Evolutionary conservation across 768 basidiomycete species (phyloP), one percentile per base, ranked within the genome.

Genomic region (Daedaleopsis sinensis): DNA sequence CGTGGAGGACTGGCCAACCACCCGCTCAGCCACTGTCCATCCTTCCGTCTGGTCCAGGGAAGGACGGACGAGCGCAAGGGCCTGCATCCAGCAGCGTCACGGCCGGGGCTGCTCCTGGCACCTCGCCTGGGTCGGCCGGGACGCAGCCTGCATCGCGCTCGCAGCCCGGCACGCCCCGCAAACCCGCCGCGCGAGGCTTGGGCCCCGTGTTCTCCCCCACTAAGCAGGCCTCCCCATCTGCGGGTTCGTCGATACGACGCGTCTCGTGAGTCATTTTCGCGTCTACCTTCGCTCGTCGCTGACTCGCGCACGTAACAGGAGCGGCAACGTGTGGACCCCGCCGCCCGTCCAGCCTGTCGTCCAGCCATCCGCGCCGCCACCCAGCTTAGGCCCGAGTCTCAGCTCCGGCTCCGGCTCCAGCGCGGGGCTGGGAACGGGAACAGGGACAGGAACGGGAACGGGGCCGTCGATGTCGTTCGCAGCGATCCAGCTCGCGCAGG

Each of bases 401-500:
- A 32, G 27, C 27, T 32, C 27, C n/a, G n/a, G n/a, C 27, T 32
- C 27, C 27, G 27, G 27, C 27, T 32, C 27, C 7, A 32, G 27
- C 27, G 27, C 27, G 27, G 27, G 27, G 27, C 27, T 7, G 27
- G 7, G 27, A 3, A 3, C 3, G 7, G 27, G 27, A 7, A 3
- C 27, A 32, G 7, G 27, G 27, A 7, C 27, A 32, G 27, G n/a
- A n/a, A n/a, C n/a, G n/a, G n/a, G n/a, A n/a, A n/a, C n/a, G n/a
- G 27, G 27, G 27, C 27, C 27, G 27, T 32, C 27, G 27, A 77
- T 87, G 59, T 94, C 94, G 1, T 86, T 96, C 43, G 78, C 84
- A 0, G 92, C 88, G n/a, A 97, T 97, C 54, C 95, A 96, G 71
- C 81, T 86, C 70, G 77, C 87, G 47, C 91, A 95, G 71, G 80